Evolutionary conservation across 805 yeast species (phyloP).

Genomic region (Starmerella etchellsii): DNA sequence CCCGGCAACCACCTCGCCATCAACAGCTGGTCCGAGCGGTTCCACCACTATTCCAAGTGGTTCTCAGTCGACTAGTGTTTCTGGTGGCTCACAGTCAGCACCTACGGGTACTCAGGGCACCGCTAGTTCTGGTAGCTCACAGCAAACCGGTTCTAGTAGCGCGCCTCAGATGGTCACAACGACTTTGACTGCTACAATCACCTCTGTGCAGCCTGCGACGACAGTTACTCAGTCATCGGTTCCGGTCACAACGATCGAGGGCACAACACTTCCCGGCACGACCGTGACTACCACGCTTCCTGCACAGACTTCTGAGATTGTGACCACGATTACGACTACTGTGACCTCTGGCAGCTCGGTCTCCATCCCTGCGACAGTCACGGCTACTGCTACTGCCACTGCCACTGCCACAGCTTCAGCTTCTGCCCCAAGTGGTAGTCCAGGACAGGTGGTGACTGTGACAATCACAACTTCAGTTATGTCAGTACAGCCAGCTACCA

Average conservation of each 20-base stretch:
- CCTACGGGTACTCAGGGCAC: no score
- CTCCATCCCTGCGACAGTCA: slow-evolving; percentile 1
- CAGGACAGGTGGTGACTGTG: slow-evolving; percentile 11
- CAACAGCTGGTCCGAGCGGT: no score
- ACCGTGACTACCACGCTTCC: slow-evolving; percentile 15
- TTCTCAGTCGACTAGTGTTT: no score
- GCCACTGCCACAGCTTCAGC: neutral
- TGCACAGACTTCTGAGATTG: slow-evolving; percentile 10
- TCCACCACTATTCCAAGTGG: no score
- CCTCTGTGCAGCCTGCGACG: slow-evolving; percentile 14
- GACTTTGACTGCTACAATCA: slow-evolving; percentile 8
- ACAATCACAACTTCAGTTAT: slow-evolving; percentile 11
- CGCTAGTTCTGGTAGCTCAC: no score
- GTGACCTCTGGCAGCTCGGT: slow-evolving; percentile 1
- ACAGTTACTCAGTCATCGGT: slow-evolving; percentile 17
- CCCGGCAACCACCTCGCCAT: no score
- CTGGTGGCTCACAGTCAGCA: no score
- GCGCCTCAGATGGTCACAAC: slow-evolving; percentile 5
- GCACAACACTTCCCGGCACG: slow-evolving; percentile 16
- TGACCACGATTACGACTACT: slow-evolving; percentile 9
- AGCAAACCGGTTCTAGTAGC: no score
- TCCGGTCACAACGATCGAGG: slow-evolving; percentile 3
- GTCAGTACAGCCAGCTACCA: slow-evolving; percentile 16
- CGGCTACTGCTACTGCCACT: slow-evolving; percentile 1
- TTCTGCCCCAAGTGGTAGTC: neutral